These are phyloP conservation scores for Malassezia nana DNA, from an alignment of 1,284 basidiomycete genomes.

Conservation along the genomic window DNA sequence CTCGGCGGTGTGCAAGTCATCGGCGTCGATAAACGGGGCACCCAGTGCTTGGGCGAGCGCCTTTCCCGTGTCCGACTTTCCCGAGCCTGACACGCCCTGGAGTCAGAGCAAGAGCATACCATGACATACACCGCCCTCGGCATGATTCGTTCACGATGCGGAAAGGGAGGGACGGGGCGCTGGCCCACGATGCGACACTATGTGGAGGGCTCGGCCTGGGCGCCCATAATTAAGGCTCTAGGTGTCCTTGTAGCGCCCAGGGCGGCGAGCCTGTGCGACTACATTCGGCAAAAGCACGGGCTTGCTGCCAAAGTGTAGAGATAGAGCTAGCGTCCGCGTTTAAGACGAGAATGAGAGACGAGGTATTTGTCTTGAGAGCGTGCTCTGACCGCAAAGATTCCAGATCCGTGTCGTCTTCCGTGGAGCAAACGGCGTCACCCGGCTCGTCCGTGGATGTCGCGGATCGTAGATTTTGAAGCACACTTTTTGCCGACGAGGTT, in stretches of 20 bases:
- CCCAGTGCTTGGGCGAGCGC: constrained; percentile 58
- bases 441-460: background rate
- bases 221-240: no score
- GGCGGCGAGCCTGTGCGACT: background rate
- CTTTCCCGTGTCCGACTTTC: constrained; percentile 72
- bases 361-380: background rate
- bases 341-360: constrained; percentile 3
- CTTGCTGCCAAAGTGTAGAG: constrained; percentile 6
- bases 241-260: no score
- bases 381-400: constrained; percentile 9
- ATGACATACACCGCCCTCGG: constrained; percentile 3
- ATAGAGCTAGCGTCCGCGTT: background rate
- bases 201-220: no score
- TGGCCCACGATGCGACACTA: no score
- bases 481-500: background rate
- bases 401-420: constrained; percentile 16
- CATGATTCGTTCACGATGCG: no score
- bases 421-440: constrained; percentile 8
- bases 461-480: background rate
- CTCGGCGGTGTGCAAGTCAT: constrained; percentile 69
- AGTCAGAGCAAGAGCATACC: background rate
- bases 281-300: background rate
- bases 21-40: constrained; percentile 75
- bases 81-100: constrained; percentile 47
- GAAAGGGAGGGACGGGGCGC: no score